phyloP scores from a whole-genome alignment of 306 rosid species.

The Pueraria montana region DNA sequence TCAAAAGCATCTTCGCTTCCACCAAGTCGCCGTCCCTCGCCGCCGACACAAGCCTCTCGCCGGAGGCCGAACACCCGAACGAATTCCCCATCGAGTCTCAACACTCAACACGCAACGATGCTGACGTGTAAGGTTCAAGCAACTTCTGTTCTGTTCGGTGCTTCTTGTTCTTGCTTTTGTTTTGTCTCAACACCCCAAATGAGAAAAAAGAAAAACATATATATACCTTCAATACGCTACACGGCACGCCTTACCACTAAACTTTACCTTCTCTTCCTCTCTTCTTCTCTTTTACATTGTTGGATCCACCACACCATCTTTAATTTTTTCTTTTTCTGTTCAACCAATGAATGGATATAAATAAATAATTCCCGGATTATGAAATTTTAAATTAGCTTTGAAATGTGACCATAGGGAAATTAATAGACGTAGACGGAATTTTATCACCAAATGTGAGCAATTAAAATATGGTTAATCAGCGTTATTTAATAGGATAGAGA shows the following conservation, averaged over 20 bases:
- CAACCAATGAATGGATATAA: neutral
- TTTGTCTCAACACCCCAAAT: neutral
- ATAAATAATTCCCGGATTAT: neutral
- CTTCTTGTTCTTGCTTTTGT: neutral
- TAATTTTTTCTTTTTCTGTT: neutral
- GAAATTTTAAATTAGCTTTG: neutral
- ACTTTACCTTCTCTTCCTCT: slow-evolving; percentile 3
- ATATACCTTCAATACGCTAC: neutral
- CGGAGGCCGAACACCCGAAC: slow-evolving; percentile 97
- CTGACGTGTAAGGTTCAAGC: neutral
- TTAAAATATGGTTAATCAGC: neutral
- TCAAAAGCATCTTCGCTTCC: slow-evolving; percentile 93
- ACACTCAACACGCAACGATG: neutral
- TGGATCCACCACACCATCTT: neutral
- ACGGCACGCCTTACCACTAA: neutral
- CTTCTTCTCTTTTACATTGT: slow-evolving; percentile 14
- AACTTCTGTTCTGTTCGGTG: neutral
- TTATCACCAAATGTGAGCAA: neutral
- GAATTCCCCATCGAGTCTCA: slow-evolving; percentile 89
- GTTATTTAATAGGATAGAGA: neutral
- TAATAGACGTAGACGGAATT: neutral
- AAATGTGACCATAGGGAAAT: too few relatives aligned
- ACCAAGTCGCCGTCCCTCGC: slow-evolving; percentile 98
- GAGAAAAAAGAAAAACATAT: neutral
- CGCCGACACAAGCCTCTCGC: slow-evolving; percentile 98